These are phyloP conservation scores for Pisolithus thermaeus DNA, from an alignment of 1,284 basidiomycete genomes.

Conservation along the genomic window DNA sequence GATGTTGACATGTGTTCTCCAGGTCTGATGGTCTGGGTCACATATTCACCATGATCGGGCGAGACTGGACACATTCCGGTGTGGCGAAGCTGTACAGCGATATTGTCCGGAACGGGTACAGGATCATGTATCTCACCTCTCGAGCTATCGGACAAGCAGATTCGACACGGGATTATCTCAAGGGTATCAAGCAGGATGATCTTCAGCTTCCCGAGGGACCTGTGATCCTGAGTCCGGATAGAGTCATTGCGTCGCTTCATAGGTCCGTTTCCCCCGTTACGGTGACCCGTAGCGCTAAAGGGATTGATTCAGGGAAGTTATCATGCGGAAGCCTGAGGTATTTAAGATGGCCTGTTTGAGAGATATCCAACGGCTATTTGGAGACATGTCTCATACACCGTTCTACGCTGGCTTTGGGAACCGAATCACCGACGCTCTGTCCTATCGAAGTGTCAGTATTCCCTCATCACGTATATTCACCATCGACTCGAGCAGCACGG, in stretches of 20 bases:
- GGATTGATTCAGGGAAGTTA: conserved; percentile 70
- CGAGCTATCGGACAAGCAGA: conserved; percentile 98
- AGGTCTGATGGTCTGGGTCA: conserved; percentile 97
- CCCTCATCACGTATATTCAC: conserved; percentile 96
- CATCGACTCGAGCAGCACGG: conserved; percentile 92
- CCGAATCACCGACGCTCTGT: conserved; percentile 95
- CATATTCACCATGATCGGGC: conserved; percentile 96
- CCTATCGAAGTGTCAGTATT: conserved; percentile 93
- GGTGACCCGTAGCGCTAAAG: conserved; percentile 1
- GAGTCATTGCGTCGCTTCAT: conserved; percentile 91
- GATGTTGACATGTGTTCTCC: not conserved
- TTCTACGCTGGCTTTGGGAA: conserved; percentile 99
- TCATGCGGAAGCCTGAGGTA: conserved; percentile 96
- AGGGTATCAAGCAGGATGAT: conserved; percentile 92
- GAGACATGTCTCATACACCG: conserved; percentile 62
- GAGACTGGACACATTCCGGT: conserved; percentile 99
- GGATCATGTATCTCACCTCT: conserved; percentile 97
- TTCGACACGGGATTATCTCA: conserved; percentile 92
- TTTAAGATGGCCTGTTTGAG: conserved; percentile 99
- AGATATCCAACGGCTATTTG: conserved; percentile 93
- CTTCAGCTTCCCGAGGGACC: conserved; percentile 97
- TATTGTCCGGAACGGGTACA: conserved; percentile 94
- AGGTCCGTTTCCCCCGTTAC: conserved; percentile 43
- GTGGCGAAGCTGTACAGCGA: conserved; percentile 99
- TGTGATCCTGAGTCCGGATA: conserved; percentile 98